Percentiles rank a stretch among this genome's conserved stretches.
phyloP scores from a whole-genome alignment of 768 basidiomycete genomes.

The Sporobolomyces phaffii region DNA sequence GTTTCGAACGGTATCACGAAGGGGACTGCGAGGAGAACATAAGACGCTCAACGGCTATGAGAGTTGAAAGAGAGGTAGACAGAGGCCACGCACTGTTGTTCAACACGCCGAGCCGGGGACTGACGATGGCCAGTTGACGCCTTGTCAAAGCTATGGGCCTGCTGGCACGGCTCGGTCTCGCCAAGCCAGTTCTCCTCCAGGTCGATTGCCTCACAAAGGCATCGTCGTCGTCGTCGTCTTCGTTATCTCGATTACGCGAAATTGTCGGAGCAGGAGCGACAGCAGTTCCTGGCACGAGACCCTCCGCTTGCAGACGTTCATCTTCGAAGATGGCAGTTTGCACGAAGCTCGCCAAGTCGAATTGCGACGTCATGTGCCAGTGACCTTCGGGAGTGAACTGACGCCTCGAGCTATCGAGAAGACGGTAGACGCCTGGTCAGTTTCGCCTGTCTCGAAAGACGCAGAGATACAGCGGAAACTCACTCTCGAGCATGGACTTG shows the following conservation, averaged over 20 bases:
- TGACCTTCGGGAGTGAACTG: constrained; percentile 76
- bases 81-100: constrained; percentile 58
- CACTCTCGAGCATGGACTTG: constrained; percentile 85
- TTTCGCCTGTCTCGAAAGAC: too few species aligned
- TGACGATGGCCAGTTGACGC: constrained; percentile 66
- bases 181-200: background rate
- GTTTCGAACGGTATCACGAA: constrained; percentile 89
- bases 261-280: constrained; percentile 2
- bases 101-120: constrained; percentile 79
- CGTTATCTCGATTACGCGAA: constrained; percentile 25
- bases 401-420: constrained; percentile 67
- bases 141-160: constrained; percentile 51
- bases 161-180: background rate
- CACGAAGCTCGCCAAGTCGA: constrained; percentile 67
- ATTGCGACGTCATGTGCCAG: constrained; percentile 63
- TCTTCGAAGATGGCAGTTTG: constrained; percentile 80
- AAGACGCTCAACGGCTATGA: too few species aligned
- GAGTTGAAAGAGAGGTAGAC: background rate
- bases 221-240: constrained; percentile 22
- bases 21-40: constrained; percentile 52
- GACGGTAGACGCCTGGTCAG: background rate
- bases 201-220: constrained; percentile 34
- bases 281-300: constrained; percentile 22
- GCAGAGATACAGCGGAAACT: constrained; percentile 43
- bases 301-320: constrained; percentile 47